These are phyloP conservation scores for Thermoascus crustaceus DNA, from an alignment of 2,329 filamentous ascomycete species.

Conservation along the genomic window DNA sequence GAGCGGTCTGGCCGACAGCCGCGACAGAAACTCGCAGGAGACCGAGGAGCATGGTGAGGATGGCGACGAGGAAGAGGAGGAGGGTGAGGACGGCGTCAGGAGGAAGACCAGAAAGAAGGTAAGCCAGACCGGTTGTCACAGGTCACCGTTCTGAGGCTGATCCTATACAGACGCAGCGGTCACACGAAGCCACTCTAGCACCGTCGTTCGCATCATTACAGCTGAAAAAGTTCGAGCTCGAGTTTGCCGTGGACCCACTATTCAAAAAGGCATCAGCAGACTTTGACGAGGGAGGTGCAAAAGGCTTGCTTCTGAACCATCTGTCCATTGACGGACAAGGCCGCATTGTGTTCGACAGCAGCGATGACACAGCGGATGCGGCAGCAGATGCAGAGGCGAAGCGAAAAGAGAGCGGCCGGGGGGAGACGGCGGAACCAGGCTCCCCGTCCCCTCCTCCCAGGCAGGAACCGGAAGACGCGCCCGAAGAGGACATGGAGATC, in stretches of 20 bases:
- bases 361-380: conserved; percentile 64
- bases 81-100: conserved; percentile 37
- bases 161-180: conserved; percentile 56
- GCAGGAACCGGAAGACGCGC: conserved; percentile 27
- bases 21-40: conserved; percentile 60
- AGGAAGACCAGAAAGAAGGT: conserved; percentile 65
- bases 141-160: no score
- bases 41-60: conserved; percentile 54
- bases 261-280: conserved; percentile 99
- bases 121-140: no score
- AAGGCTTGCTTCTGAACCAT: conserved; percentile 89
- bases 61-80: conserved; percentile 57
- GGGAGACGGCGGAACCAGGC: conserved; percentile 35
- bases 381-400: conserved; percentile 28
- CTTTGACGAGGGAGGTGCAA: conserved; percentile 96
- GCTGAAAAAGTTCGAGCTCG: conserved; percentile 94
- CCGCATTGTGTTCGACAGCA: conserved; percentile 96
- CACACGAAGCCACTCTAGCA: conserved; percentile 87
- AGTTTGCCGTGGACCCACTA: conserved; percentile 93
- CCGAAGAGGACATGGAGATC: conserved; percentile 59
- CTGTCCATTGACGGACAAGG: conserved; percentile 89
- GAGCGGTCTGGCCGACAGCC: conserved; percentile 75
- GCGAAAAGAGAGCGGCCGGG: conserved; percentile 30
- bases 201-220: conserved; percentile 81
- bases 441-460: conserved; percentile 17